Percentiles rank a stretch among this genome's conserved stretches.
These are phyloP conservation scores for Dactylonectria macrodidyma DNA, from an alignment of 2,329 filamentous ascomycete genomes.

Conservation along the genomic window DNA sequence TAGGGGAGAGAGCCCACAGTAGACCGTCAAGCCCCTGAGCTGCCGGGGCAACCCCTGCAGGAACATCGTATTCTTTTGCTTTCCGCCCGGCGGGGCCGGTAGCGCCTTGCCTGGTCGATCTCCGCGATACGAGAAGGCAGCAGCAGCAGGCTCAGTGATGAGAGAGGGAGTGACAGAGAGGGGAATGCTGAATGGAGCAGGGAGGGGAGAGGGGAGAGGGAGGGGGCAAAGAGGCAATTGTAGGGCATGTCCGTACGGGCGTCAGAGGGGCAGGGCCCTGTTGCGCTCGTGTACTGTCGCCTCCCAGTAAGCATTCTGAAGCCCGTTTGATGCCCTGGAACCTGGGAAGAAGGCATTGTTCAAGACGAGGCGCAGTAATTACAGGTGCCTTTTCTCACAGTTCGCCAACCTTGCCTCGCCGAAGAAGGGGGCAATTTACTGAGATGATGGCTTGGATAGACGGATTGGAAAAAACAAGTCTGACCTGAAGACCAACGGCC, in stretches of 20 bases:
- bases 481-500: too few relatives aligned
- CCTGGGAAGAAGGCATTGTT: too few relatives aligned
- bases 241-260: neutral
- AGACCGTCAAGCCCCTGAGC: conserved; percentile 5
- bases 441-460: too few relatives aligned
- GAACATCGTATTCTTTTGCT: conserved; percentile 21
- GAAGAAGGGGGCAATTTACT: too few relatives aligned
- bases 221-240: neutral
- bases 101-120: conserved; percentile 14
- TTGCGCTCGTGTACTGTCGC: neutral
- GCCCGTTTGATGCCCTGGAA: neutral
- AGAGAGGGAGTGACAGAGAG: neutral
- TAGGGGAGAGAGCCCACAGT: neutral
- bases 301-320: neutral
- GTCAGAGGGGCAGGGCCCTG: too few relatives aligned
- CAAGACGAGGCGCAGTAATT: too few relatives aligned
- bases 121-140: conserved; percentile 25
- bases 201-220: neutral
- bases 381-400: too few relatives aligned
- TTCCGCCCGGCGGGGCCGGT: conserved; percentile 11
- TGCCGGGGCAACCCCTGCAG: neutral
- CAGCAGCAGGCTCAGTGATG: neutral
- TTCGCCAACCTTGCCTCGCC: too few relatives aligned
- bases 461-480: too few relatives aligned
- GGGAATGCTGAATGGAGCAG: conserved; percentile 4